These are phyloP conservation scores for Parafenestella ontariensis DNA, from an alignment of 2,329 filamentous ascomycete genomes.

Conservation along the genomic window DNA sequence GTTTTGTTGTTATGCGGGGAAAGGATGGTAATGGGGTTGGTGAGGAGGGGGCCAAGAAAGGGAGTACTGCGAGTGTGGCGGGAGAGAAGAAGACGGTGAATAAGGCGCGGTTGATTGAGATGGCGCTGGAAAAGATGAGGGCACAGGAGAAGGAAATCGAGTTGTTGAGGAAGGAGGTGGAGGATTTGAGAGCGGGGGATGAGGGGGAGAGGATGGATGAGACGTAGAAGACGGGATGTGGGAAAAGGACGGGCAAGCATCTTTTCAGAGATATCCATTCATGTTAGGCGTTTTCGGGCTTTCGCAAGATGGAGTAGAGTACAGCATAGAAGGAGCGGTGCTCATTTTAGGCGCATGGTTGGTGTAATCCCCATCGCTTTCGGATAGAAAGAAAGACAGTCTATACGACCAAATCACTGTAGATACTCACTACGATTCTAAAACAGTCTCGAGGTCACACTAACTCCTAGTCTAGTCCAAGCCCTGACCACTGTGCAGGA, in stretches of 20 bases:
- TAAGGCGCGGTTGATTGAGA: conserved; percentile 40
- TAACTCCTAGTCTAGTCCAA: background rate
- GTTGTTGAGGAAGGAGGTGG: conserved; percentile 32
- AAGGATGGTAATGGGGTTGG: conserved; percentile 14
- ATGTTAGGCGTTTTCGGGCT: too few relatives aligned
- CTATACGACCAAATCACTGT: too few relatives aligned
- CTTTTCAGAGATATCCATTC: too few relatives aligned
- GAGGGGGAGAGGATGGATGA: conserved; percentile 32
- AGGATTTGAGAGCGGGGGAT: conserved; percentile 25
- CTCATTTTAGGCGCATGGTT: too few relatives aligned
- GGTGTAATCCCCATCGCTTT: too few relatives aligned
- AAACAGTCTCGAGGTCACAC: too few relatives aligned
- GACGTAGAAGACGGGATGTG: conserved; percentile 13
- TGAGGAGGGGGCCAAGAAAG: conserved; percentile 8
- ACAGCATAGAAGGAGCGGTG: too few relatives aligned
- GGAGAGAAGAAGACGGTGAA: conserved; percentile 39
- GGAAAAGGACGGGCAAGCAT: too few relatives aligned
- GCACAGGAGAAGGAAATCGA: conserved; percentile 40
- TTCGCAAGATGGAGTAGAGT: too few relatives aligned
- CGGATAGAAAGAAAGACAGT: too few relatives aligned
- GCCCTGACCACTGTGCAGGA: background rate
- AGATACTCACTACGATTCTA: too few relatives aligned
- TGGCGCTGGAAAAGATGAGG: conserved; percentile 42
- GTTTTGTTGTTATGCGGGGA: conserved; percentile 38
- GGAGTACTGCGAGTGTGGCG: conserved; percentile 10